phyloP scores from a whole-genome alignment of 208 protist species.

The Trypanosoma congolense region DNA sequence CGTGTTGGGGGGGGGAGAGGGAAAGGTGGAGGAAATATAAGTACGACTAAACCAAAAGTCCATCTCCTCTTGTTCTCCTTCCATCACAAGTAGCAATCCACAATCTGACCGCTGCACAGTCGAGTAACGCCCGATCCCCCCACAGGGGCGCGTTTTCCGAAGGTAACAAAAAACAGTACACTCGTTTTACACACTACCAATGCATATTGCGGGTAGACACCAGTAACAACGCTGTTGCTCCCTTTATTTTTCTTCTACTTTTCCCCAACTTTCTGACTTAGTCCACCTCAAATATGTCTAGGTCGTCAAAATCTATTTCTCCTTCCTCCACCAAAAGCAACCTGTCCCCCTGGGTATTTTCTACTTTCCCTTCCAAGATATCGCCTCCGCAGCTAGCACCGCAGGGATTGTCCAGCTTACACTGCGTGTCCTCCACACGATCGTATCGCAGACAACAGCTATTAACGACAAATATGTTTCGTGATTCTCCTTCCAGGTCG shows the following conservation, averaged over 20 bases:
- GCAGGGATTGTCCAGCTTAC: constrained; percentile 17
- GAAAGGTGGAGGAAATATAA: too few species aligned
- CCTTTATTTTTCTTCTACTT: constrained; percentile 3
- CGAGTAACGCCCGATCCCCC: too few species aligned
- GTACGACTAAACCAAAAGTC: too few species aligned
- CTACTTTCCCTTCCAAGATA: constrained; percentile 14
- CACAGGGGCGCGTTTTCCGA: too few species aligned
- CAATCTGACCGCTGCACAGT: too few species aligned
- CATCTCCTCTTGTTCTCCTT: too few species aligned
- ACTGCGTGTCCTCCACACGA: constrained; percentile 10
- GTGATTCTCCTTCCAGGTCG: constrained; percentile 10
- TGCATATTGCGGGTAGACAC: too few species aligned
- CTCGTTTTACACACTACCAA: too few species aligned
- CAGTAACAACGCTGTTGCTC: too few species aligned
- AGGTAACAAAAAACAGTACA: too few species aligned
- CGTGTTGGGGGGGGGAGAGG: too few species aligned
- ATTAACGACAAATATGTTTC: constrained; percentile 50
- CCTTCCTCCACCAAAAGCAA: constrained; percentile 5
- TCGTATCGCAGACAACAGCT: constrained; percentile 56
- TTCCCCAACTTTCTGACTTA: not conserved
- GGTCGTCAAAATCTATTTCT: constrained; percentile 22
- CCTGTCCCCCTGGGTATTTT: constrained; percentile 8
- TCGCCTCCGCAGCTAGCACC: constrained; percentile 16
- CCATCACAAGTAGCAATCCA: too few species aligned
- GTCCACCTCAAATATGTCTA: constrained; percentile 18